A percentile compares a stretch with the other conserved stretches of the same genome.
These are phyloP conservation scores for Colletotrichum graminicola DNA, from an alignment of 2,329 filamentous ascomycete species.

Conservation along the genomic window DNA sequence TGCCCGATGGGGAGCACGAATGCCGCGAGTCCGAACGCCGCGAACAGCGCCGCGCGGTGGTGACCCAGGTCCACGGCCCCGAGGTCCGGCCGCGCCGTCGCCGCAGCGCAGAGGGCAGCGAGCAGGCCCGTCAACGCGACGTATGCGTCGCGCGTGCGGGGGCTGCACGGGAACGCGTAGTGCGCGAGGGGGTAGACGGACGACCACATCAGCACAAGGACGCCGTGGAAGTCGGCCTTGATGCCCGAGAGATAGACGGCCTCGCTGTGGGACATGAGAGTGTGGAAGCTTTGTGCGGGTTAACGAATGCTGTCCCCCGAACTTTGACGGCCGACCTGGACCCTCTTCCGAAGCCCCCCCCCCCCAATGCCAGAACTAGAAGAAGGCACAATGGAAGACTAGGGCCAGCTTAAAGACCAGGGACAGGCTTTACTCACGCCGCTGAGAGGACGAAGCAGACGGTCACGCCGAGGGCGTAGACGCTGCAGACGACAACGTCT, in stretches of 20 bases:
- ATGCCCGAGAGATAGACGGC: slow-evolving; percentile 64
- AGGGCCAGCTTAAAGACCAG: too few relatives aligned
- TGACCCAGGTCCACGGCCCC: slow-evolving; percentile 39
- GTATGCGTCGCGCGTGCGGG: slow-evolving; percentile 51
- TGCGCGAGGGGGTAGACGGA: slow-evolving; percentile 70
- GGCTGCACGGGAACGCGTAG: slow-evolving; percentile 60
- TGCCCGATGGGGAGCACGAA: slow-evolving; percentile 37
- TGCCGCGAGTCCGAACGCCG: slow-evolving; percentile 21
- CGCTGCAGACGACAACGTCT: slow-evolving; percentile 57
- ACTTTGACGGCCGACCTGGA: not conserved
- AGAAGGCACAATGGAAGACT: not conserved
- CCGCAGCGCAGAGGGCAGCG: slow-evolving; percentile 52
- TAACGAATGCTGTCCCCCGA: not conserved
- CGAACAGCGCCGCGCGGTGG: slow-evolving; percentile 37
- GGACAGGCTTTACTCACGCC: slow-evolving; percentile 47
- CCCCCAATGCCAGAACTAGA: too few relatives aligned
- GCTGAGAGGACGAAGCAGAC: slow-evolving; percentile 61
- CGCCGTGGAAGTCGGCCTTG: slow-evolving; percentile 71
- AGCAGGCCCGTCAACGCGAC: slow-evolving; percentile 51
- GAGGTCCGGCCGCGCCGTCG: slow-evolving; percentile 22
- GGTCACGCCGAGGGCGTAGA: slow-evolving; percentile 59
- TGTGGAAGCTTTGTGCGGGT: slow-evolving; percentile 62
- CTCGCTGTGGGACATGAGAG: slow-evolving; percentile 66
- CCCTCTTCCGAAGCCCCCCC: not conserved
- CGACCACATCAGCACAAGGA: slow-evolving; percentile 72